A percentile compares a stretch with the other conserved stretches of the same genome.
phyloP scores from a whole-genome alignment of 1,284 basidiomycete species.

The Mycosarcoma mackinlayi region DNA sequence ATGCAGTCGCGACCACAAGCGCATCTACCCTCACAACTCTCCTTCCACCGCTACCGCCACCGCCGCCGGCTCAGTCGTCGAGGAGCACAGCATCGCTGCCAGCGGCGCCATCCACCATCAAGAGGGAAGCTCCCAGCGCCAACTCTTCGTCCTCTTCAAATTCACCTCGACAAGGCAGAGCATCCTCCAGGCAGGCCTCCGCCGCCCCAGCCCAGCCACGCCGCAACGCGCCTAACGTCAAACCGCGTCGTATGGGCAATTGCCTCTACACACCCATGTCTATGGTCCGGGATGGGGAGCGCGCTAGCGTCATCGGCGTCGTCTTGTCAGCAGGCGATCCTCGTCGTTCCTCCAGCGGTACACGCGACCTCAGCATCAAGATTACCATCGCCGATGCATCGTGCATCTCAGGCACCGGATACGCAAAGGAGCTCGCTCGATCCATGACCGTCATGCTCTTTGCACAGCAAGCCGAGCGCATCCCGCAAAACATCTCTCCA shows the following conservation, averaged over 20 bases:
- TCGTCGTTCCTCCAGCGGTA: slow-evolving; percentile 42
- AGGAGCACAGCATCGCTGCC: neutral
- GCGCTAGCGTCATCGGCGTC: slow-evolving; percentile 52
- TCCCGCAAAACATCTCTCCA: slow-evolving; percentile 23
- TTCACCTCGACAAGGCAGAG: slow-evolving; percentile 9
- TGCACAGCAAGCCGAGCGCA: slow-evolving; percentile 23
- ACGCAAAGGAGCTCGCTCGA: slow-evolving; percentile 34
- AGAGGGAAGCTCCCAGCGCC: slow-evolving; percentile 25
- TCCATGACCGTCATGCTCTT: slow-evolving; percentile 51
- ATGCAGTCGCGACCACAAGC: neutral
- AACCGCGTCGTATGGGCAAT: slow-evolving; percentile 46
- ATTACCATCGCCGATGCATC: slow-evolving; percentile 44
- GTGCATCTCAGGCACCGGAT: slow-evolving; percentile 40
- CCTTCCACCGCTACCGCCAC: slow-evolving; percentile 12
- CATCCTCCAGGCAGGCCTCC: slow-evolving; percentile 19
- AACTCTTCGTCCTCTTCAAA: slow-evolving; percentile 10
- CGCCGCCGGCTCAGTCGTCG: slow-evolving; percentile 3
- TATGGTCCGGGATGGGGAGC: slow-evolving; percentile 35
- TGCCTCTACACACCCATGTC: slow-evolving; percentile 52
- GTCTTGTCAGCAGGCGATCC: slow-evolving; percentile 36
- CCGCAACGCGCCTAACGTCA: slow-evolving; percentile 43
- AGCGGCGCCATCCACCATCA: slow-evolving; percentile 4
- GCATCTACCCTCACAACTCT: neutral
- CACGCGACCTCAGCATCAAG: slow-evolving; percentile 42
- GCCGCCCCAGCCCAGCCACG: slow-evolving; percentile 7